These are phyloP conservation scores for Skeletonema menzelii DNA, from an alignment of 108 stramenopile species.

Conservation along the genomic window DNA sequence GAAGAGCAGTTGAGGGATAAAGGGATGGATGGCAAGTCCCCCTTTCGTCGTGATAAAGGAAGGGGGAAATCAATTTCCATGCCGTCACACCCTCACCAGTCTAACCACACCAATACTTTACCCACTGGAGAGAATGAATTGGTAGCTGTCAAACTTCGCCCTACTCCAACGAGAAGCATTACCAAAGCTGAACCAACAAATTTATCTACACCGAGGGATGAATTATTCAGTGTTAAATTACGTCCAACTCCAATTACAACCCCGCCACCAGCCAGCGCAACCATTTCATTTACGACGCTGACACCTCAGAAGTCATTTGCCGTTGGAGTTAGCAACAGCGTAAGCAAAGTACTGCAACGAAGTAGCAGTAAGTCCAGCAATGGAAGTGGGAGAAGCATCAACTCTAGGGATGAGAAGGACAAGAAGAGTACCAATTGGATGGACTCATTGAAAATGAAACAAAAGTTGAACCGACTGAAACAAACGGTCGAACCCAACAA, in stretches of 20 bases:
- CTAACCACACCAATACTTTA: not conserved
- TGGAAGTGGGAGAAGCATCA: not conserved
- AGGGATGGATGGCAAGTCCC: not conserved
- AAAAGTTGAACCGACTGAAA: conserved; percentile 18
- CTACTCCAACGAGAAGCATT: not conserved
- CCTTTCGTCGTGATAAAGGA: not conserved
- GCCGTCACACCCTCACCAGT: not conserved
- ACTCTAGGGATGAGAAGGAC: conserved; percentile 6
- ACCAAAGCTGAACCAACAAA: not conserved
- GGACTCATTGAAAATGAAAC: conserved; percentile 38
- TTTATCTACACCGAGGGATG: not conserved
- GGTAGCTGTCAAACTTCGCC: not conserved
- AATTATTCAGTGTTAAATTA: conserved; percentile 1
- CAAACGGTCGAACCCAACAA: conserved; percentile 8
- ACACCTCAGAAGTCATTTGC: not conserved
- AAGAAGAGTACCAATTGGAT: conserved; percentile 37
- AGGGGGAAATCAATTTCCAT: not conserved
- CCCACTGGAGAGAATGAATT: not conserved
- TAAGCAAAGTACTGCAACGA: not conserved
- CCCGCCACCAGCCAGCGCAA: not conserved
- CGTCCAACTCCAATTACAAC: not conserved
- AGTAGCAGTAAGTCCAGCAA: not conserved
- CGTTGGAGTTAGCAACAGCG: not conserved
- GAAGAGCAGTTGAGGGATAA: not conserved
- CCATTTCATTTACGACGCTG: not conserved